Evolutionary conservation across 805 yeast species (phyloP), one percentile per base, ranked within the genome.

Genomic region (Allodekkera sacchari): DNA sequence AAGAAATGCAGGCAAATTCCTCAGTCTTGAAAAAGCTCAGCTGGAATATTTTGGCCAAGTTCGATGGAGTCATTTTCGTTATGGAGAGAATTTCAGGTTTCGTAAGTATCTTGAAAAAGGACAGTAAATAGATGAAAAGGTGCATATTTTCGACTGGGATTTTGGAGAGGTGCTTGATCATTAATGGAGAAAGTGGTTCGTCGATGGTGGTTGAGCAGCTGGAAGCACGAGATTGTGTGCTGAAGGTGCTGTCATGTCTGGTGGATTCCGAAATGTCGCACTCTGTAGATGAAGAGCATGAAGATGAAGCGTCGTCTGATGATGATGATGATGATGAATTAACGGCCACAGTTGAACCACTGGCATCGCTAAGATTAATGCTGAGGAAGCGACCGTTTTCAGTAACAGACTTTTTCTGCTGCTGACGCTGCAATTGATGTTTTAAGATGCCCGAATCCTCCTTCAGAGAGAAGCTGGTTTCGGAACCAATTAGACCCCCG

Each of bases 11-110:
- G 7, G 35, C 27, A 9, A 50, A 27, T 32, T 53, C 59, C 30
- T 53, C 55, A 27, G 47, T 45, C 27, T 54, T 55, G 39, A 61
- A 61, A 14, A 60, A 49, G 31, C 55, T 48, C 14, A 58, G 44
- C 38, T 61, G 66, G 39, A 61, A 58, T 32, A 61, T 53, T 33
- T 60, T 61, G 6, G 64, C 50, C 21, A 61, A 31, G 33, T 60
- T 61, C 12, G 47, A 44, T 3, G 61, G 34, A 15, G 55, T 45
- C 66, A 61, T 61, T 37, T 55, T 56, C 11, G 66, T 61, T 21
- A 45, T 42, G 15, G 40, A 34, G 17, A 46, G 50, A 6, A 45
- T 31, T 9, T 43, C 41, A 4, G 49, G 50, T 16, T 34, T 28
- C 7, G 47, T 31, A 7, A 58, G 30, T 16, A 40, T 34, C 30